Evolutionary conservation across 140 eudicot species (phyloP).

Genomic region (Eryngium alpinum): DNA sequence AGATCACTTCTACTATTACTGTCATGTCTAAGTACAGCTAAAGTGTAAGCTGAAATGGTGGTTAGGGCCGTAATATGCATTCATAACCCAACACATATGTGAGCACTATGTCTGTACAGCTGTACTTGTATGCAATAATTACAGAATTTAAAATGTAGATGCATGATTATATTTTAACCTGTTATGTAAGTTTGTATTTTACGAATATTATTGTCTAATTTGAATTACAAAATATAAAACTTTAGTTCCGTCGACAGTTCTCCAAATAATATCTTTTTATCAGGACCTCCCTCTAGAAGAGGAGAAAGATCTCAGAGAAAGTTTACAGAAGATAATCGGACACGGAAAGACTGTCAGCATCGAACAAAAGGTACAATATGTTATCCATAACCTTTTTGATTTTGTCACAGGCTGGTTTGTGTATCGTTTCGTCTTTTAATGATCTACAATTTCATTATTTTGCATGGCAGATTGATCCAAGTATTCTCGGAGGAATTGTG

Average conservation of each 20-base stretch:
- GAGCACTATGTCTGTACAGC: too few species aligned
- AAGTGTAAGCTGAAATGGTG: too few species aligned
- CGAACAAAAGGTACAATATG: slow-evolving; percentile 69
- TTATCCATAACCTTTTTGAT: background rate
- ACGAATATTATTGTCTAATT: background rate
- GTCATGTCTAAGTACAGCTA: too few species aligned
- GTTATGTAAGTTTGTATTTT: too few species aligned
- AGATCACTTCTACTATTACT: too few species aligned
- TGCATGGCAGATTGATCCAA: slow-evolving; percentile 64
- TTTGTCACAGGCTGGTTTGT: background rate
- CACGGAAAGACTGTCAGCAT: slow-evolving; percentile 71
- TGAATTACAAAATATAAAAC: background rate
- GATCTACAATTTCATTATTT: slow-evolving; percentile 6
- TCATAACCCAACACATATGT: too few species aligned
- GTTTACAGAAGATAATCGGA: slow-evolving; percentile 69
- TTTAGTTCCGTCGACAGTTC: background rate
- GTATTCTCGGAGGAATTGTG: slow-evolving; percentile 85
- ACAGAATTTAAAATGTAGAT: too few species aligned
- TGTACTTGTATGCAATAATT: too few species aligned
- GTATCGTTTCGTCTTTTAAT: too few species aligned
- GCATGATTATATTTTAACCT: too few species aligned
- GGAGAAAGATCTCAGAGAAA: slow-evolving; percentile 78
- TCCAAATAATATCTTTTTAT: background rate
- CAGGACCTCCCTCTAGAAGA: slow-evolving; percentile 81
- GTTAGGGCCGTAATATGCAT: too few species aligned